Percentiles rank a stretch among this genome's conserved stretches.
Evolutionary conservation across 2,329 filamentous ascomycete species (phyloP).

Genomic region (Ambrosiella beaveri): DNA sequence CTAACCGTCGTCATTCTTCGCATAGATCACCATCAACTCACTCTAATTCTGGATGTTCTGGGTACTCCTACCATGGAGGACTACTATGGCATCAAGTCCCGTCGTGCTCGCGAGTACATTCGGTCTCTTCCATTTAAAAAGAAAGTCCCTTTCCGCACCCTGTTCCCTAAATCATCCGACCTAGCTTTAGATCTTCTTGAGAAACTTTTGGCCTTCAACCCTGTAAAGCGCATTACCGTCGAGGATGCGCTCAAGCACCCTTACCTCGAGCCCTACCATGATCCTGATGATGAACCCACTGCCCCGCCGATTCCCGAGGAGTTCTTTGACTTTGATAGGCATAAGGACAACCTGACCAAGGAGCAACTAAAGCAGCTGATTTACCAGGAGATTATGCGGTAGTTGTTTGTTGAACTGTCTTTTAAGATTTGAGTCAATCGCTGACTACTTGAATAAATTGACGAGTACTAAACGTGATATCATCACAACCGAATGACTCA

Average conservation of each 20-base stretch:
- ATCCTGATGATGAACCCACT: constrained; percentile 94
- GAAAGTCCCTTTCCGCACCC: constrained; percentile 92
- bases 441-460: too few relatives aligned
- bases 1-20: not conserved
- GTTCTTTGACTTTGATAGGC: constrained; percentile 99
- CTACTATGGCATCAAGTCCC: constrained; percentile 99
- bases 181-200: constrained; percentile 84
- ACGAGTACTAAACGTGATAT: too few relatives aligned
- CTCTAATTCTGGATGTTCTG: constrained; percentile 88
- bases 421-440: too few relatives aligned
- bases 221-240: constrained; percentile 93
- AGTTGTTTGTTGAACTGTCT: constrained; percentile 12
- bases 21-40: constrained; percentile 89
- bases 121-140: constrained; percentile 97
- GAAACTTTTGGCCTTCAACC: constrained; percentile 94
- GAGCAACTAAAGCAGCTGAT: constrained; percentile 96
- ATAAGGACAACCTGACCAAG: constrained; percentile 97
- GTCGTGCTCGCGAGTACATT: constrained; percentile 93
- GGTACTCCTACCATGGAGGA: constrained; percentile 99
- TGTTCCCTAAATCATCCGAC: constrained; percentile 99
- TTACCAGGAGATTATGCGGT: constrained; percentile 85
- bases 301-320: constrained; percentile 93
- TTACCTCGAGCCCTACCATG: constrained; percentile 96
- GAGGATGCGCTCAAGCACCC: constrained; percentile 95
- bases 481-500: too few relatives aligned